These are phyloP conservation scores for Thermoascus crustaceus DNA, from an alignment of 2,329 filamentous ascomycete genomes.

Conservation along the genomic window DNA sequence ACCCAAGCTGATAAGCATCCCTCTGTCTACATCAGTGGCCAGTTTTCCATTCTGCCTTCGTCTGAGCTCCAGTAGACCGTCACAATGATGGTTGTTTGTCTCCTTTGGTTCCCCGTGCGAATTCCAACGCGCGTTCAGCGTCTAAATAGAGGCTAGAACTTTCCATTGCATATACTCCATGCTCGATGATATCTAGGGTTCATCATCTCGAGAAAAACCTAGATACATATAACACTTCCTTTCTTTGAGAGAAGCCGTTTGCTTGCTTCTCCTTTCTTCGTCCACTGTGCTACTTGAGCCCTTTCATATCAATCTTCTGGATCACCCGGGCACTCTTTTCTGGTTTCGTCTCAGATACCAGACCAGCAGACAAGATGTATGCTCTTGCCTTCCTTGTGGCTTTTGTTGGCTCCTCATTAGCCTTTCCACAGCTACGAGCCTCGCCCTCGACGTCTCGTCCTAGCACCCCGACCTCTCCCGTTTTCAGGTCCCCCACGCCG, in stretches of 20 bases:
- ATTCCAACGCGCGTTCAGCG: too few relatives aligned
- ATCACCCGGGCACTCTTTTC: not conserved
- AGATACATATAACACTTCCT: conserved; percentile 1
- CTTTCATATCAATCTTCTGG: not conserved
- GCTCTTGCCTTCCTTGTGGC: not conserved
- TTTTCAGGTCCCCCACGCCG: too few relatives aligned
- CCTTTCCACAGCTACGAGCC: not conserved
- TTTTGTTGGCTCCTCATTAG: not conserved
- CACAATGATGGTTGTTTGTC: not conserved
- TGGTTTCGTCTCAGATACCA: too few relatives aligned
- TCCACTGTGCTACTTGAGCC: not conserved
- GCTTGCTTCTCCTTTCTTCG: not conserved
- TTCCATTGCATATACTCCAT: not conserved
- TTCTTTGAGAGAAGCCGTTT: not conserved
- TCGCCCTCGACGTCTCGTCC: too few relatives aligned
- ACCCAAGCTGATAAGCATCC: not conserved
- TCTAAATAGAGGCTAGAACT: not conserved
- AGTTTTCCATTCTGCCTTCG: not conserved
- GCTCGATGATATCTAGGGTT: not conserved
- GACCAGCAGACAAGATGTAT: not conserved
- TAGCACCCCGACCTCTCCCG: too few relatives aligned
- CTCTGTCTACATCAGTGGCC: not conserved
- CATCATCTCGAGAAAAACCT: not conserved
- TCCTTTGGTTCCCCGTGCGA: not conserved
- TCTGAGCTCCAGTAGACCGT: not conserved